Base-by-base conservation (phyloP, 2,329 filamentous ascomycete species). In the Aspergillus fijiensis region DNA sequence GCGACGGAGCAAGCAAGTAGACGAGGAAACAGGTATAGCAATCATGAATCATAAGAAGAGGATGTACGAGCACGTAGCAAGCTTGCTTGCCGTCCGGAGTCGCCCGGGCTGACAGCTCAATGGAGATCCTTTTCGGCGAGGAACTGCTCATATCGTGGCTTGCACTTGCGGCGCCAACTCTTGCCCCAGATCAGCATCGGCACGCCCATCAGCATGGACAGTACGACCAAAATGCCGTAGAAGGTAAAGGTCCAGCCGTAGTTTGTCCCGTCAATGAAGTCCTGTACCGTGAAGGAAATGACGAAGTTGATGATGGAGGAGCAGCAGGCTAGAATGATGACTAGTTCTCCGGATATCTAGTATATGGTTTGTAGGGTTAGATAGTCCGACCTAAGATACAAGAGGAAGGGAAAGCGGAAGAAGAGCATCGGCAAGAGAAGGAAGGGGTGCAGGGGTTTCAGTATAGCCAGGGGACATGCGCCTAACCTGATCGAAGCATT, bases 231-330 rank as follows among this genome's bases (percentile, higher is more conserved):
- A 6, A 74, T 63, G 0, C 74, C 74, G 59, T 72, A 76, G 51
- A 73, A 77, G 2, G 72, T 74, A 61, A 77, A 76, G 51, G 68
- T 51, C 64, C 68, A 68, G 19, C 69, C 70, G 49, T 71, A 72
- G n/a, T 67, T 67, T 6, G 71, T 74, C 10, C 70, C 69, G 7
- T 77, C 67, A 56, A 78, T 74, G 49, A 78, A 77, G 14, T 74
- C 72, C 62, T 78, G 75, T 25, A 78, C 73, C 2, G 74, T 74
- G 55, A 75, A 77, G 1, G 72, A 75, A 33, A 76, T 75, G 23
- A 73, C 74, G 47, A 77, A 77, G 51, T 72, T 72, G 60, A 72
- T 68, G 25, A 66, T 35, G 3, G 69, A 71, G 6, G 69, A 74
- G 60, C 73, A 76, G 52, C 76, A 74, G 6, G 74, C 74, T 2